Evolutionary conservation across 495 filamentous ascomycete species (phyloP).

Genomic region (Physcia stellaris): DNA sequence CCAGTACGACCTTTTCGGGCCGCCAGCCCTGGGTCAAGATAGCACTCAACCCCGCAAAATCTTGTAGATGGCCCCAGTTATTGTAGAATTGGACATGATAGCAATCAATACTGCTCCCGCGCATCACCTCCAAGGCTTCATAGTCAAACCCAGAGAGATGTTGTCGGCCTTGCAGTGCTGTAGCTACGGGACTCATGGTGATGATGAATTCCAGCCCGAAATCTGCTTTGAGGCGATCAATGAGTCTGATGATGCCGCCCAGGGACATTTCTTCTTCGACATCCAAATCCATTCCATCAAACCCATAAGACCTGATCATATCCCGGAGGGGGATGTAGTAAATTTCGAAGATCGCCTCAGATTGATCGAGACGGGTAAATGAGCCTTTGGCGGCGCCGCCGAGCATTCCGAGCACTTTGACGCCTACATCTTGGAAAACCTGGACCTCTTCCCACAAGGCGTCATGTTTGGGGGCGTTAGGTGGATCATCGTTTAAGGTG

Average conservation of each 20-base stretch:
- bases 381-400: conserved; percentile 65
- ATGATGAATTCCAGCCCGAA: conserved; percentile 59
- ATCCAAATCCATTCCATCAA: conserved; percentile 71
- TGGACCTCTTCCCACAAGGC: conserved; percentile 58
- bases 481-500: conserved; percentile 64
- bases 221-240: conserved; percentile 57
- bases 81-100: conserved; percentile 83
- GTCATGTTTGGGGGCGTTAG: conserved; percentile 38
- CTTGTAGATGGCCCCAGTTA: conserved; percentile 55
- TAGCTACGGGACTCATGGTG: conserved; percentile 66
- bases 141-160: conserved; percentile 72
- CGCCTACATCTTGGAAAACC: conserved; percentile 45
- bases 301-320: conserved; percentile 38
- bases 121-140: conserved; percentile 44
- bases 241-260: conserved; percentile 51
- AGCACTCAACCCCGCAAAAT: conserved; percentile 45
- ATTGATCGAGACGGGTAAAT: conserved; percentile 49
- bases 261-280: conserved; percentile 71
- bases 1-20: conserved; percentile 52
- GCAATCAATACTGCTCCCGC: conserved; percentile 55
- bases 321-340: conserved; percentile 54
- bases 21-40: conserved; percentile 52
- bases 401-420: conserved; percentile 70
- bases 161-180: conserved; percentile 43
- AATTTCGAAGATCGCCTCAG: conserved; percentile 41